Percentiles rank a stretch among this genome's conserved stretches.
phyloP scores from a whole-genome alignment of 176 grass and related monocot species.

The Carex scoparia region DNA sequence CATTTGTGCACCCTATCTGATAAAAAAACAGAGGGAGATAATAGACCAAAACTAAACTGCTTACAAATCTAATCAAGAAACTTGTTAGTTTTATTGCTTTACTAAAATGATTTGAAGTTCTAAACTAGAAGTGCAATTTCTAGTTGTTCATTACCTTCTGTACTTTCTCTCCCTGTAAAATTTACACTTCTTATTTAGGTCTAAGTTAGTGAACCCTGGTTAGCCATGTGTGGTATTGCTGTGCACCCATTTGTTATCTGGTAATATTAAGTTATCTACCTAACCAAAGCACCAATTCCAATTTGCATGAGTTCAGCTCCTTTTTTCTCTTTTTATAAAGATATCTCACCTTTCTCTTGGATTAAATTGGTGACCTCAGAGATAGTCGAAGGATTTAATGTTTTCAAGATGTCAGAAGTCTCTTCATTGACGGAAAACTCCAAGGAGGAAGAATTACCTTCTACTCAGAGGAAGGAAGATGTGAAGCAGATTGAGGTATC shows the following conservation, averaged over 20 bases:
- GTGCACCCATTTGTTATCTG: not conserved
- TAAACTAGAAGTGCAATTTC: not conserved
- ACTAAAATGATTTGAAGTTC: not conserved
- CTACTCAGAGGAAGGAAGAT: conserved; percentile 44
- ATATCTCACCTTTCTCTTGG: not conserved
- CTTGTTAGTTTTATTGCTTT: not conserved
- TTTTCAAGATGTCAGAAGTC: conserved; percentile 57
- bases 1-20: not conserved
- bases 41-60: not conserved
- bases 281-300: not conserved
- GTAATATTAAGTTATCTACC: not conserved
- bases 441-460: conserved; percentile 31
- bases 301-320: not conserved
- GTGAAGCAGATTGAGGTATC: conserved; percentile 81
- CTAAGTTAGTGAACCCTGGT: not conserved
- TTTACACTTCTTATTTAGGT: not conserved
- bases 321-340: not conserved
- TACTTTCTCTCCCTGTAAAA: not conserved
- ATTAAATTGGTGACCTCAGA: conserved; percentile 28
- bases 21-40: not conserved
- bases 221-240: not conserved
- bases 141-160: not conserved
- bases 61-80: not conserved
- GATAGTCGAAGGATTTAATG: conserved; percentile 65
- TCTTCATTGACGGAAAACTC: conserved; percentile 8